Base-by-base conservation (phyloP, 495 filamentous ascomycete species). In the Haplographium delicatum region DNA sequence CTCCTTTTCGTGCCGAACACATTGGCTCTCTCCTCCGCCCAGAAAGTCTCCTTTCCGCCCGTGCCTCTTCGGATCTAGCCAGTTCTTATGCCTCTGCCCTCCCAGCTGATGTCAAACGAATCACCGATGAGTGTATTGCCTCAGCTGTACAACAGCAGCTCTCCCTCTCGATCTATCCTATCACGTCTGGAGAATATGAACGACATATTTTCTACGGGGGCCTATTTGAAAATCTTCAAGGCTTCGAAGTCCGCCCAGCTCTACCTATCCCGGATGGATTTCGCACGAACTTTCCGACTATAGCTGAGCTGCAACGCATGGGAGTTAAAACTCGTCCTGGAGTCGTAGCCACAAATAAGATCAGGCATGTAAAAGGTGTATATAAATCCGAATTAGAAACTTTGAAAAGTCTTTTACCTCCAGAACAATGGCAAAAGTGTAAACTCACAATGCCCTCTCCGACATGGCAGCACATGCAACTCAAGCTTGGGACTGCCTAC, bases 1-100 rank as follows among this genome's bases (percentile, higher is more conserved):
- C 86, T 37, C 86, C 88, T 15, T 91, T 89, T 69, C 79, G 86
- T 54, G 88, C 86, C 39, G 88, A 91, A 72, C 87, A 91, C 59
- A 70, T 95, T 55, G 88, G 88, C 56, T 91, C 86, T 24, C 79
- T 93, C 18, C 79, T 91, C 18, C 81, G 88, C 15, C 86, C 88
- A 33, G 65, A 86, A 34, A 60, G 76, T 23, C 77, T 93, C 4
- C 74, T 91, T 40, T 70, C 79, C n/a, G 77, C 73, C 55, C 81
- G 84, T 51, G 65, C 77, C 20, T 69, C 68, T 11, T 58, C 75
- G 40, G 74, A 81, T 41, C 70, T 76, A 25, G 63, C 61, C 10
- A 65, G 72, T 39, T 44, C 65, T 18, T 58, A 60, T 5, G 16
- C 64, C 15, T 67, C 67, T 37, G 68, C 71, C 30, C 66, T 81